Base-by-base conservation (phyloP, 129 eudicot species). In the Chrysanthemum makinoi region DNA sequence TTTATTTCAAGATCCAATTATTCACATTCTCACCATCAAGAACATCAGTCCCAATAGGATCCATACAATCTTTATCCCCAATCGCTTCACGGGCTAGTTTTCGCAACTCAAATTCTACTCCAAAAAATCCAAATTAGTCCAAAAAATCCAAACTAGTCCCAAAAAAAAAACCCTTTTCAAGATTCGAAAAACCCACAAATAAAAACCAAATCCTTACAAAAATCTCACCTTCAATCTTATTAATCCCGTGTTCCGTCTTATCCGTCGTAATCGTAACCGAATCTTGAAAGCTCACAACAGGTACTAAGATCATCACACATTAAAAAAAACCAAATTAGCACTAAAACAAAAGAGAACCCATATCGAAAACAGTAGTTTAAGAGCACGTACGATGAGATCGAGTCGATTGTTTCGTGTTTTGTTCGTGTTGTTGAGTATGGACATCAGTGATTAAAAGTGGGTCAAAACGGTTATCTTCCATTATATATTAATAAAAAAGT, bases 361-460 rank as follows among this genome's bases (percentile, higher is more conserved):
- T 58, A 48, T 30, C 49, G 12, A 19, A 76, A n/a, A 60, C 17
- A 55, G 12, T 43, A 61, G 15, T 20, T 63, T 57, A 12, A 69
- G 16, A 55, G 24, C 26, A 49, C 80, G 48, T 80, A 85, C 87
- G 39, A 44, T 79, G 70, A 30, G 78, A 62, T 16, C 65, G 59
- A 13, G 4, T 53, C 64, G 55, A 63, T 48, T 44, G 72, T 51
- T 76, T 68, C 13, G 18, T 22, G 49, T 73, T 17, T 24, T 61
- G 75, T 43, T 61, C 69, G 17, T 76, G 74, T 67, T 84, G 88
- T 47, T 84, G 89, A 18, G 66, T 69, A 62, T 83, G 82, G 76
- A 71, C 98, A 70, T 88, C 97, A 44, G 97, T 88, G 16, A 88
- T 78, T 58, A 86, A 84, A 86, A 91, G 96, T 77, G 96, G 96